A percentile compares a stretch with the other conserved stretches of the same genome.
Conservation (phyloP, 1,284 basidiomycete genomes). For the Marasmius oreades region DNA sequence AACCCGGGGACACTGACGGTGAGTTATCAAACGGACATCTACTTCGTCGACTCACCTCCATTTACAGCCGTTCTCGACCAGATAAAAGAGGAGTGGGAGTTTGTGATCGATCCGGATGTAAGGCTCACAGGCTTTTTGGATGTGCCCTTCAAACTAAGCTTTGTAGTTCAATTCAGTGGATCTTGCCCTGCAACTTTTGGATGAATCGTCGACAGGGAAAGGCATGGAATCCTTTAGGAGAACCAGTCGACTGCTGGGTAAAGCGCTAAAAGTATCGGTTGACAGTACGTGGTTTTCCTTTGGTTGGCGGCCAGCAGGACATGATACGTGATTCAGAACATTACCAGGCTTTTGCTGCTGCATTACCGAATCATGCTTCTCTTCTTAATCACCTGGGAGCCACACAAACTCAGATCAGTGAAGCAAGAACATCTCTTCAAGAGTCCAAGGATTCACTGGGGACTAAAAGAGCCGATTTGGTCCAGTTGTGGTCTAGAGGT, state of each 20-base stretch:
- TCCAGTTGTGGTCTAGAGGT: conserved; percentile 81
- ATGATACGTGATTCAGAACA: conserved; percentile 49
- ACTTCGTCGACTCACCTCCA: conserved; percentile 4
- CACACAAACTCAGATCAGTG: conserved; percentile 70
- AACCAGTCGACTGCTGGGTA: conserved; percentile 73
- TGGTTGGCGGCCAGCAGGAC: not conserved
- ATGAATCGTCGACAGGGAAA: conserved; percentile 66
- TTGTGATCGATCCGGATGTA: conserved; percentile 82
- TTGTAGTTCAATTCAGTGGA: conserved; percentile 88
- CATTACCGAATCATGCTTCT: conserved; percentile 83
- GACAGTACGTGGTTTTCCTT: conserved; percentile 55
- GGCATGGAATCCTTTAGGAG: conserved; percentile 72
- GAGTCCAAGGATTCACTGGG: conserved; percentile 79
- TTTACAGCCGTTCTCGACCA: conserved; percentile 73
- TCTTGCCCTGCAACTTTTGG: conserved; percentile 82
- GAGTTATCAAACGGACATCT: conserved; percentile 22
- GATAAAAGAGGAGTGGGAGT: conserved; percentile 88
- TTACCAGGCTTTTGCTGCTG: conserved; percentile 89
- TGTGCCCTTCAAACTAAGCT: conserved; percentile 11
- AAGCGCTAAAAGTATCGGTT: conserved; percentile 78
- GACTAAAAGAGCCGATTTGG: conserved; percentile 79
- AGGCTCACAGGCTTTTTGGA: conserved; percentile 24
- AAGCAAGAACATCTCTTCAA: conserved; percentile 69
- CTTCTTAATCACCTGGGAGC: conserved; percentile 68
- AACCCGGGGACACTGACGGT: conserved; percentile 77